These are phyloP conservation scores for Claviceps pazoutovae DNA, from an alignment of 2,329 filamentous ascomycete species.

Conservation along the genomic window DNA sequence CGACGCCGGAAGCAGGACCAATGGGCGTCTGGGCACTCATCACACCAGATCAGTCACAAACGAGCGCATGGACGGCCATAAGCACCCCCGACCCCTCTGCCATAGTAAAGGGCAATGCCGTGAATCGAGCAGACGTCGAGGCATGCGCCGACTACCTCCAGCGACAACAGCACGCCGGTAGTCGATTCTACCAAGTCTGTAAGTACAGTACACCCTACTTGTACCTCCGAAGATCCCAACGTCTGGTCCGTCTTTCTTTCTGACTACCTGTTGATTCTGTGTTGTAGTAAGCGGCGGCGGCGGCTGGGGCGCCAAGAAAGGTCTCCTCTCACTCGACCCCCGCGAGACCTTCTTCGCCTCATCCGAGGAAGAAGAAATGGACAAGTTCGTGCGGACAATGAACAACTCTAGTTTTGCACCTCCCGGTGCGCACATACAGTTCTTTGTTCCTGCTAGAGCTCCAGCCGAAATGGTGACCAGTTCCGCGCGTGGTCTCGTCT, in stretches of 20 bases:
- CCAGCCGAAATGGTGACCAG: slow-evolving; percentile 12
- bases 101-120: background rate
- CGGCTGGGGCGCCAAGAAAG: slow-evolving; percentile 71
- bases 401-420: slow-evolving; percentile 37
- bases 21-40: slow-evolving; percentile 64
- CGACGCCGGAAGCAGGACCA: slow-evolving; percentile 23
- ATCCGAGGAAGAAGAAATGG: slow-evolving; percentile 36
- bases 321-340: slow-evolving; percentile 65
- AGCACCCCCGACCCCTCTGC: slow-evolving; percentile 7
- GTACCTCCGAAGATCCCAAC: background rate
- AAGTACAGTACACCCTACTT: slow-evolving; percentile 5
- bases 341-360: slow-evolving; percentile 36
- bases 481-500: slow-evolving; percentile 13
- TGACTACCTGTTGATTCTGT: slow-evolving; percentile 7
- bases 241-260: background rate
- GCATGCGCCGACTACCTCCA: slow-evolving; percentile 17
- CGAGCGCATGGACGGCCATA: slow-evolving; percentile 2
- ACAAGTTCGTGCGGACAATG: slow-evolving; percentile 38
- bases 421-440: slow-evolving; percentile 52
- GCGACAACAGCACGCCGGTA: slow-evolving; percentile 25
- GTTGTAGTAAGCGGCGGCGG: slow-evolving; percentile 59
- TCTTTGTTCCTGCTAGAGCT: slow-evolving; percentile 35
- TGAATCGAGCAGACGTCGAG: slow-evolving; percentile 9
- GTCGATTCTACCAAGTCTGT: slow-evolving; percentile 30
- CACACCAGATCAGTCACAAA: slow-evolving; percentile 26